Evolutionary conservation across 768 basidiomycete species (phyloP).

Genomic region (Coprinopsis marcescibilis): DNA sequence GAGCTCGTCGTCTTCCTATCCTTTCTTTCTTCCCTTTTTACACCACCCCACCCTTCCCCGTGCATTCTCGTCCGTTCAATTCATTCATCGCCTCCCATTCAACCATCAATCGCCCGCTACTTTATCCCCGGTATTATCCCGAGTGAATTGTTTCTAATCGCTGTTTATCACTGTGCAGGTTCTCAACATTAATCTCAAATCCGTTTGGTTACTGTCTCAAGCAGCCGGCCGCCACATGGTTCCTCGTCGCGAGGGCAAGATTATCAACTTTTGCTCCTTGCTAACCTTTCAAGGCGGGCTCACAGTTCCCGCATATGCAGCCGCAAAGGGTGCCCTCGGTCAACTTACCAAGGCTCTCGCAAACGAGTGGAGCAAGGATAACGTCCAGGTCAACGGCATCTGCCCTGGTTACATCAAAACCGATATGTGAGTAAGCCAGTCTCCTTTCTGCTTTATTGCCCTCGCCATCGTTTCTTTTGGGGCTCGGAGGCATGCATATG

Average conservation of each 20-base stretch:
- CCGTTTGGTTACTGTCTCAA: slow-evolving; percentile 78
- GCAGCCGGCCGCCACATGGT: slow-evolving; percentile 92
- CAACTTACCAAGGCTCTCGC: slow-evolving; percentile 85
- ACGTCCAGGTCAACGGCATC: slow-evolving; percentile 85
- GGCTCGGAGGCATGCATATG: not conserved
- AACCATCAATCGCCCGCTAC: too few species aligned
- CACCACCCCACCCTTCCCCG: too few species aligned
- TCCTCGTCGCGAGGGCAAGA: slow-evolving; percentile 55
- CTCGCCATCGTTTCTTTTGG: not conserved
- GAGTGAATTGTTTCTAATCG: too few species aligned
- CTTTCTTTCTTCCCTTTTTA: too few species aligned
- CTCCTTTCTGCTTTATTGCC: slow-evolving; percentile 6
- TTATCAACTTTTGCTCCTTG: slow-evolving; percentile 69
- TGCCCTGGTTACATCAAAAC: slow-evolving; percentile 86
- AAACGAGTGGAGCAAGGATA: slow-evolving; percentile 89
- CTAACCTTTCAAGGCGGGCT: slow-evolving; percentile 57
- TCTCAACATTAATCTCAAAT: slow-evolving; percentile 82
- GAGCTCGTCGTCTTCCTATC: slow-evolving; percentile 2
- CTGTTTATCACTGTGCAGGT: slow-evolving; percentile 41
- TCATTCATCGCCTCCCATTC: too few species aligned
- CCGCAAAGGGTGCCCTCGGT: slow-evolving; percentile 84
- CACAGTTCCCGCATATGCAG: slow-evolving; percentile 87
- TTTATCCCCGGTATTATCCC: too few species aligned
- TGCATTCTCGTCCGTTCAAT: too few species aligned
- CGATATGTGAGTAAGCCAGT: slow-evolving; percentile 59